A percentile compares a stretch with the other conserved stretches of the same genome.
Evolutionary conservation across 495 filamentous ascomycete species (phyloP).

Genomic region (Penicillium atrosanguineum): DNA sequence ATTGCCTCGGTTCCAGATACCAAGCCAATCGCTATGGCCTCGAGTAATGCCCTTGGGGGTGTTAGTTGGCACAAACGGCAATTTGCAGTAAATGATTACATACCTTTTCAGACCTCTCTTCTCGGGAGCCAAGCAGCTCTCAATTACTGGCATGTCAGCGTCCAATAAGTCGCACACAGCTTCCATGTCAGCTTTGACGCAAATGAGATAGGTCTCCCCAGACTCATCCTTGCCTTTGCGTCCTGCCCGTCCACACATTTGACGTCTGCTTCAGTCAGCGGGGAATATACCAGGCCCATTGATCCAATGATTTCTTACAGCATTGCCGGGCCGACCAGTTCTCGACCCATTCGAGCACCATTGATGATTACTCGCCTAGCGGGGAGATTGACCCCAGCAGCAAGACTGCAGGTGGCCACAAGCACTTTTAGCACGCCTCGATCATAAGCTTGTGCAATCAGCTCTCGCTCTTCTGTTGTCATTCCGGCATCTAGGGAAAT

Average conservation of each 20-base stretch:
- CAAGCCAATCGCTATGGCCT: conserved; percentile 69
- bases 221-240: conserved; percentile 80
- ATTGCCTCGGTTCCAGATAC: conserved; percentile 67
- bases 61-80: conserved; percentile 6
- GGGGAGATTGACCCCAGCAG: conserved; percentile 78
- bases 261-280: conserved; percentile 50
- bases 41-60: conserved; percentile 60
- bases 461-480: conserved; percentile 75
- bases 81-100: not conserved
- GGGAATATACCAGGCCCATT: not conserved
- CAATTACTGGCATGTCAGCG: conserved; percentile 68
- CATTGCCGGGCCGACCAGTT: conserved; percentile 75
- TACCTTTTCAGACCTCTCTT: conserved; percentile 68
- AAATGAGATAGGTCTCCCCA: conserved; percentile 80
- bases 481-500: conserved; percentile 61
- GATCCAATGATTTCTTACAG: conserved; percentile 41
- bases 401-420: conserved; percentile 78
- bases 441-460: conserved; percentile 73
- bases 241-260: conserved; percentile 83
- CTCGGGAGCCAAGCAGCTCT: conserved; percentile 68
- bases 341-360: conserved; percentile 73
- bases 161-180: conserved; percentile 67
- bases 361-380: conserved; percentile 78
- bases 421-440: conserved; percentile 66
- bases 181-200: conserved; percentile 66